Evolutionary conservation across 495 filamentous ascomycete species (phyloP).

Genomic region (Achaetomiella virescens): DNA sequence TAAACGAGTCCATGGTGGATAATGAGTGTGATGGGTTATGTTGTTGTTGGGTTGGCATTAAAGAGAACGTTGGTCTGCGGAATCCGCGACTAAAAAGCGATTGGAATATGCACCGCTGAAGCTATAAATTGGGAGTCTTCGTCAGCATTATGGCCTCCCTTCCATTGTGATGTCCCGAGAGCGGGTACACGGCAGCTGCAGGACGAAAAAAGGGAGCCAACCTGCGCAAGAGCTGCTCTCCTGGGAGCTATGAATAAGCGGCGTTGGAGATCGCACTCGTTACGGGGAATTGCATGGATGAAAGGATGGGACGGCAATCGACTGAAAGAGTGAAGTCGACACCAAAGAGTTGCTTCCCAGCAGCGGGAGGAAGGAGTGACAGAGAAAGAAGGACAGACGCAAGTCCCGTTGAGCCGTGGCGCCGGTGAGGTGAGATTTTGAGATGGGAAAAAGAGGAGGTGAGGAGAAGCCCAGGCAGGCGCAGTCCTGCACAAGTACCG

Average conservation of each 20-base stretch:
- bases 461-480: slow-evolving; percentile 10
- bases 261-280: slow-evolving; percentile 7
- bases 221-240: slow-evolving; percentile 31
- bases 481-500: slow-evolving; percentile 13
- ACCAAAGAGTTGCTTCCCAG: slow-evolving; percentile 23
- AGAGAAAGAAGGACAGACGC: slow-evolving; percentile 19
- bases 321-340: slow-evolving; percentile 81
- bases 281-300: slow-evolving; percentile 27
- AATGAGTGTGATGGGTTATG: slow-evolving; percentile 9
- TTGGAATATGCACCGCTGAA: slow-evolving; percentile 1
- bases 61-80: slow-evolving; percentile 5
- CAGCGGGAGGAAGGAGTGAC: slow-evolving; percentile 28
- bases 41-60: background rate
- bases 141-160: background rate
- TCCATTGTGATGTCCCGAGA: background rate
- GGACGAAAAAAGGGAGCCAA: background rate
- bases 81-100: background rate
- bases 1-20: slow-evolving; percentile 44
- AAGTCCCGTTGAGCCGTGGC: slow-evolving; percentile 17
- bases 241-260: slow-evolving; percentile 17
- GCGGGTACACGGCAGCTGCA: background rate
- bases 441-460: slow-evolving; percentile 21
- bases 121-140: background rate
- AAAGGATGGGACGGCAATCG: slow-evolving; percentile 48
- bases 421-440: slow-evolving; percentile 27